phyloP scores from a whole-genome alignment of 2,329 filamentous ascomycete species.

The Cordyceps pruinosa region DNA sequence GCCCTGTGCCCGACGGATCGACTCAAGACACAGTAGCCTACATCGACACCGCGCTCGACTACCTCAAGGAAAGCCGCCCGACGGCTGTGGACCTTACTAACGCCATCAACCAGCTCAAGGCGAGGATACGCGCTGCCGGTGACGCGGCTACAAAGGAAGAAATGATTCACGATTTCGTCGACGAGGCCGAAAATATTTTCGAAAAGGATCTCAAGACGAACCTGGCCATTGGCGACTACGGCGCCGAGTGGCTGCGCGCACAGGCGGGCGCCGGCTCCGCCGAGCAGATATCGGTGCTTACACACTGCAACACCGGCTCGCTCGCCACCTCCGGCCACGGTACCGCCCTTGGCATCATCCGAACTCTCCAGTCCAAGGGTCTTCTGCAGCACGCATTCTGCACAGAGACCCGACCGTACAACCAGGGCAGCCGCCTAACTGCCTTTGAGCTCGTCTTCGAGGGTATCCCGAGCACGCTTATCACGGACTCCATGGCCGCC shows the following conservation, averaged over 20 bases:
- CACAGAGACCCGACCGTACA: constrained; percentile 95
- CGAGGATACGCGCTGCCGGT: constrained; percentile 46
- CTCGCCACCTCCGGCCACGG: constrained; percentile 97
- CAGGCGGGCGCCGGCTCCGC: constrained; percentile 45
- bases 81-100: constrained; percentile 94
- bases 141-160: constrained; percentile 35
- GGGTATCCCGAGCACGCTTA: constrained; percentile 79
- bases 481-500: constrained; percentile 95
- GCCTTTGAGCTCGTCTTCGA: constrained; percentile 97
- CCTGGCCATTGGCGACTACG: constrained; percentile 72
- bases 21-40: constrained; percentile 57
- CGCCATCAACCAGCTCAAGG: constrained; percentile 74
- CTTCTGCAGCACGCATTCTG: constrained; percentile 81
- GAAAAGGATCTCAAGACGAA: constrained; percentile 84
- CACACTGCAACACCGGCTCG: constrained; percentile 97
- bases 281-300: constrained; percentile 68
- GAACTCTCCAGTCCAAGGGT: constrained; percentile 62
- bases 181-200: constrained; percentile 78
- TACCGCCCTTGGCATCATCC: constrained; percentile 89
- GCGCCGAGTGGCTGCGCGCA: constrained; percentile 72
- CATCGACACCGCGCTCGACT: constrained; percentile 72
- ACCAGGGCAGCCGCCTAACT: constrained; percentile 90
- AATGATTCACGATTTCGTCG: constrained; percentile 65
- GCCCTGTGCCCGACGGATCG: constrained; percentile 35
- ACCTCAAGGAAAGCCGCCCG: constrained; percentile 80